These are phyloP conservation scores for Myxozyma kluyveri DNA, from an alignment of 805 yeast species.

Conservation along the genomic window DNA sequence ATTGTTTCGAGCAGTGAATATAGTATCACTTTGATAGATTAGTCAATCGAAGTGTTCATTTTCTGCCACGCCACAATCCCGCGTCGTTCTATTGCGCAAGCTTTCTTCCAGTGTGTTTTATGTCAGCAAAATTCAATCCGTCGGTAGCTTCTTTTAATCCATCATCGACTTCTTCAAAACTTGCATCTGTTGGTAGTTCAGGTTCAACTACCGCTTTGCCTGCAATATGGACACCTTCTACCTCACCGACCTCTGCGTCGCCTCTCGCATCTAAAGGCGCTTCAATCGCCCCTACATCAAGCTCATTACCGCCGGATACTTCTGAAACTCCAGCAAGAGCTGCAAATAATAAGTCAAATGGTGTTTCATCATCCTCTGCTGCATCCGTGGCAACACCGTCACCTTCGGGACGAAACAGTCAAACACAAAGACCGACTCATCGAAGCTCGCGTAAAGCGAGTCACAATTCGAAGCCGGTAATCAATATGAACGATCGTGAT, in stretches of 20 bases:
- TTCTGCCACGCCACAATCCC: no score
- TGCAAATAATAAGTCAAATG: neutral
- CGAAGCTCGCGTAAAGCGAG: conserved; percentile 15
- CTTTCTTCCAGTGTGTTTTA: neutral
- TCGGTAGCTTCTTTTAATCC: conserved; percentile 20
- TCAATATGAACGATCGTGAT: conserved; percentile 13
- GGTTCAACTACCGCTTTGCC: neutral
- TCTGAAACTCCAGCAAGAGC: no score
- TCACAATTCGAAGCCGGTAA: conserved; percentile 19
- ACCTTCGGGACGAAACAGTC: conserved; percentile 19
- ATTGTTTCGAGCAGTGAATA: no score
- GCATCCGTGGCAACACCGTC: neutral
- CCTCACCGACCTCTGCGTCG: conserved; percentile 4
- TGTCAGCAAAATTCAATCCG: conserved; percentile 27
- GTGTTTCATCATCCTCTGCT: no score
- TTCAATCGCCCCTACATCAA: no score
- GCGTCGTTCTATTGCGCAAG: no score
- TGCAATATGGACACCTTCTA: conserved; percentile 6
- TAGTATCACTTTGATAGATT: no score
- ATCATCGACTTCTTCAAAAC: neutral
- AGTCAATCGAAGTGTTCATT: no score
- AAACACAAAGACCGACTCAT: conserved; percentile 16
- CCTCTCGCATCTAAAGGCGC: no score
- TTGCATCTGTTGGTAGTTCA: neutral
- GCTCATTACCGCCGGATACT: no score